phyloP scores from a whole-genome alignment of 208 protist species.

The Leishmania aethiopica region DNA sequence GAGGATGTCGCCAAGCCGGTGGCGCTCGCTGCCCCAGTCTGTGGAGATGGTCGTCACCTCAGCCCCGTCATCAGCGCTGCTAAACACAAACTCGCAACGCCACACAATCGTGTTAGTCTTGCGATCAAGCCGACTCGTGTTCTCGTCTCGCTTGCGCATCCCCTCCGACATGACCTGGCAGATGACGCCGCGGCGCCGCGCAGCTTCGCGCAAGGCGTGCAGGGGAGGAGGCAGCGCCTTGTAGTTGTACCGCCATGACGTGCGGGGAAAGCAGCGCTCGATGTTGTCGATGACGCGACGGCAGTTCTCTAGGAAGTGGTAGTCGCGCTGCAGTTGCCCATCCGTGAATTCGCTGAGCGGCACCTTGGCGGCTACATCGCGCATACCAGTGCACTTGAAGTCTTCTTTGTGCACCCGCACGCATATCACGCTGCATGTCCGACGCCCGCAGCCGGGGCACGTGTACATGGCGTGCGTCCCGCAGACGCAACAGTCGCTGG shows the following conservation, averaged over 20 bases:
- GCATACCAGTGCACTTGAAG: constrained; percentile 61
- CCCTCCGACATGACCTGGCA: constrained; percentile 90
- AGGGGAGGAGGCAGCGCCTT: constrained; percentile 68
- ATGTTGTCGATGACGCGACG: constrained; percentile 70
- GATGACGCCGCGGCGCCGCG: constrained; percentile 77
- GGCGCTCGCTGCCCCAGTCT: constrained; percentile 82
- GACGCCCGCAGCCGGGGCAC: constrained; percentile 71
- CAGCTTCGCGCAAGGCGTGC: constrained; percentile 76
- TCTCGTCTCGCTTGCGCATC: constrained; percentile 79
- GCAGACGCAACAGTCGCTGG: constrained; percentile 67
- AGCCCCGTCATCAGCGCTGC: constrained; percentile 7
- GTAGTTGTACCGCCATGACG: constrained; percentile 59
- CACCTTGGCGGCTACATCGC: constrained; percentile 61
- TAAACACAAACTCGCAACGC: constrained; percentile 83
- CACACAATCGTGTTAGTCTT: constrained; percentile 80
- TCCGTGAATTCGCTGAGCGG: constrained; percentile 74
- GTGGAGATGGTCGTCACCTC: constrained; percentile 41
- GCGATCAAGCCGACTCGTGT: constrained; percentile 78
- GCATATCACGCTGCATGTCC: constrained; percentile 82
- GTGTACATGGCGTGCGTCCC: constrained; percentile 59
- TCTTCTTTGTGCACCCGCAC: constrained; percentile 77
- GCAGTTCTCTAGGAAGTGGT: constrained; percentile 81
- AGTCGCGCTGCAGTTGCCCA: constrained; percentile 78
- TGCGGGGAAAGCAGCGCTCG: constrained; percentile 58
- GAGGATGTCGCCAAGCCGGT: constrained; percentile 71